Conservation (phyloP, 2,329 filamentous ascomycete species). For the Trichophyton mentagrophytes region DNA sequence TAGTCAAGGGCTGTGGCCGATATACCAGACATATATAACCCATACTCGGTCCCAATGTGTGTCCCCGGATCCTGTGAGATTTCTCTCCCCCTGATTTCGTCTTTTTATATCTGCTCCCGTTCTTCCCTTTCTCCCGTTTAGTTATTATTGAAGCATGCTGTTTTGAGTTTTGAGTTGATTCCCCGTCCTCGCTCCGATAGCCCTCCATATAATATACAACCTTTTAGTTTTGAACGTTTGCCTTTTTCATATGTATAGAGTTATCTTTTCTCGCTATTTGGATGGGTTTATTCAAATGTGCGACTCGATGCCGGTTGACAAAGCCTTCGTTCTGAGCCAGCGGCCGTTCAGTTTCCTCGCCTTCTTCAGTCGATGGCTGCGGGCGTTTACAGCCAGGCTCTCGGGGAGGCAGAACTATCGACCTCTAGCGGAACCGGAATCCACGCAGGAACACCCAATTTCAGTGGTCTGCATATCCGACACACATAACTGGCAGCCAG, state of each 20-base stretch:
- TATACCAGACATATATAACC: constrained; percentile 1
- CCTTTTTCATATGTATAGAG: constrained; percentile 1
- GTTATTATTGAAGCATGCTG: background rate
- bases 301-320: constrained; percentile 4
- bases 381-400: background rate
- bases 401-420: background rate
- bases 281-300: constrained; percentile 2
- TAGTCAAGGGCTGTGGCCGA: background rate
- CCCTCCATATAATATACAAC: background rate
- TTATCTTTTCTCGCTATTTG: background rate
- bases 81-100: background rate
- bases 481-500: constrained; percentile 31
- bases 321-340: background rate
- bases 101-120: background rate
- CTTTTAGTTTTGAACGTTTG: background rate
- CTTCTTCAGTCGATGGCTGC: constrained; percentile 3
- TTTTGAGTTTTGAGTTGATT: background rate
- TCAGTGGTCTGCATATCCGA: constrained; percentile 29
- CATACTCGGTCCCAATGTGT: background rate
- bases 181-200: background rate
- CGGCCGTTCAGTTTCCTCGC: background rate
- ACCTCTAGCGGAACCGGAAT: background rate
- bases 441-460: background rate
- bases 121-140: background rate
- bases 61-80: background rate